A percentile compares a stretch with the other conserved stretches of the same genome.
phyloP scores from a whole-genome alignment of 1,139 yeast genomes.

The Sugiyamaella sp. region DNA sequence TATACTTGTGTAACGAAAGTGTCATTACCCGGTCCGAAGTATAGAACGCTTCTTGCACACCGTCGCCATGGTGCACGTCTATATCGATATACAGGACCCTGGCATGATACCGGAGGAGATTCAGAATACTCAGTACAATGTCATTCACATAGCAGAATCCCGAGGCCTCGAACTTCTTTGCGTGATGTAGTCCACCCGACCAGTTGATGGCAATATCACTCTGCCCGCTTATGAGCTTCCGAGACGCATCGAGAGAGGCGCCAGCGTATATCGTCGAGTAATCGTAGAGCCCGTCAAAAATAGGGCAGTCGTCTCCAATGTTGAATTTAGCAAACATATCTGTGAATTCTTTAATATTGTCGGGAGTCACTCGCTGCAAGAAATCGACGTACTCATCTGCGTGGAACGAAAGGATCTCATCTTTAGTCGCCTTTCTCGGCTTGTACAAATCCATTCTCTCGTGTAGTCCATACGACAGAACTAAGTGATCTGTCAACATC shows the following conservation, averaged over 20 bases:
- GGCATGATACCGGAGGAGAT: conserved; percentile 82
- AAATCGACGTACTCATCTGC: conserved; percentile 87
- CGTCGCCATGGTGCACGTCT: conserved; percentile 97
- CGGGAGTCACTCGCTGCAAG: conserved; percentile 77
- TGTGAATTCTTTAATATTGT: conserved; percentile 62
- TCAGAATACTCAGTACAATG: conserved; percentile 84
- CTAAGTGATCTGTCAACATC: conserved; percentile 91
- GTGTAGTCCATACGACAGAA: conserved; percentile 79
- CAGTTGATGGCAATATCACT: conserved; percentile 96
- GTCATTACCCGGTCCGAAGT: conserved; percentile 96
- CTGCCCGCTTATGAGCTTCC: conserved; percentile 79
- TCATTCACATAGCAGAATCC: conserved; percentile 97
- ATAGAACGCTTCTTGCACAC: conserved; percentile 96
- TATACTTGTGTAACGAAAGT: conserved; percentile 89
- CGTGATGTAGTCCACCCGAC: conserved; percentile 98
- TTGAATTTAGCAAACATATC: conserved; percentile 74
- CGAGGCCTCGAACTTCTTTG: conserved; percentile 89
- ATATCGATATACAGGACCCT: conserved; percentile 92
- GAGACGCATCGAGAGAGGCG: conserved; percentile 89
- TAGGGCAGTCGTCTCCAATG: conserved; percentile 97
- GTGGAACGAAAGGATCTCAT: conserved; percentile 80
- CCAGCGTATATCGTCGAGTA: conserved; percentile 88
- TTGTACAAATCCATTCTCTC: conserved; percentile 88
- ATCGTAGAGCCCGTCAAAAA: conserved; percentile 91
- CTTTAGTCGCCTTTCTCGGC: conserved; percentile 79